phyloP scores from a whole-genome alignment of 805 yeast genomes.

The Kodamaea lidongshanica region DNA sequence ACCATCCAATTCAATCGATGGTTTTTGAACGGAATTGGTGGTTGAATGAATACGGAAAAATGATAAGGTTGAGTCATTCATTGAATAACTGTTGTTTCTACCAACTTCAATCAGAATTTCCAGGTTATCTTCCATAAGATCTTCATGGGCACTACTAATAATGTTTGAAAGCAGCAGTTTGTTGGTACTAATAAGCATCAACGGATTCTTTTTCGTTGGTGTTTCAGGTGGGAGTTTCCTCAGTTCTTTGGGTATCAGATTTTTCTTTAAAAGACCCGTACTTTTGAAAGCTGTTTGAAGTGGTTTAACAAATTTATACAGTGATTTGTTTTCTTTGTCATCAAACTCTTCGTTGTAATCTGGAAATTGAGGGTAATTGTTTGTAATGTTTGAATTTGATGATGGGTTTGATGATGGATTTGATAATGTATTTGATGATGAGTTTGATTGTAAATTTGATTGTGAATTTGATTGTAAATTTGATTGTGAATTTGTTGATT shows the following conservation, averaged over 20 bases:
- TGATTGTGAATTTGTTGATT: not conserved
- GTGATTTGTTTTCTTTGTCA: constrained; percentile 34
- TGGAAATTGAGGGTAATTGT: not conserved
- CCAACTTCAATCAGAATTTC: constrained; percentile 38
- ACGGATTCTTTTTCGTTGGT: constrained; percentile 38
- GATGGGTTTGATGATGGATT: constrained; percentile 13
- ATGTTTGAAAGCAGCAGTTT: constrained; percentile 15
- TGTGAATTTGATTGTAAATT: no score
- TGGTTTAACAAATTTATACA: constrained; percentile 70
- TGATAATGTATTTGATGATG: constrained; percentile 10
- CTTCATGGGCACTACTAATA: constrained; percentile 17
- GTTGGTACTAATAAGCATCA: constrained; percentile 26
- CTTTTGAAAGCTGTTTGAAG: constrained; percentile 78
- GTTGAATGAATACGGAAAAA: constrained; percentile 26
- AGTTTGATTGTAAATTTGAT: constrained; percentile 8
- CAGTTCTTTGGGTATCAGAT: constrained; percentile 16
- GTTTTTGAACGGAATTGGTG: constrained; percentile 11
- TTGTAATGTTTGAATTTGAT: not conserved
- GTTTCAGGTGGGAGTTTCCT: constrained; percentile 39
- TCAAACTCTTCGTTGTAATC: constrained; percentile 15
- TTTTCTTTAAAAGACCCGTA: constrained; percentile 60
- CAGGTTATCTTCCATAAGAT: constrained; percentile 11
- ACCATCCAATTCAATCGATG: not conserved
- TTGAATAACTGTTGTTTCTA: constrained; percentile 23
- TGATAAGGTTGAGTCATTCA: constrained; percentile 29